Evolutionary conservation across 2,329 filamentous ascomycete genomes (phyloP), one percentile per base, ranked within the genome.

Genomic region (Colletotrichum ledebouriae): DNA sequence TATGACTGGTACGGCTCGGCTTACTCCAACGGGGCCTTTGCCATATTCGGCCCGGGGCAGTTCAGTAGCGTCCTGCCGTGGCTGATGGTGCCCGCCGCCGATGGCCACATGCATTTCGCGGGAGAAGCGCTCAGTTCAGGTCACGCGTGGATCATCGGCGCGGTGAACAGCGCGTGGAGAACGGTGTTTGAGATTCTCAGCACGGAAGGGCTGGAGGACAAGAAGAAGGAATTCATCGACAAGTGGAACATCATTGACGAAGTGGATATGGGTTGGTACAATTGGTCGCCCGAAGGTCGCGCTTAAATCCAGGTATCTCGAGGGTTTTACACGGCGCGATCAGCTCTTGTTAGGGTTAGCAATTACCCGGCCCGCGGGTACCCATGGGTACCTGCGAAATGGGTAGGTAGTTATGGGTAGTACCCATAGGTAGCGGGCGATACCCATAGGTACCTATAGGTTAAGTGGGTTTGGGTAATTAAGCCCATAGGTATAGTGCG

Each of bases 101-200:
- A 71, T n/a, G 73, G 73, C 0, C 71, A 70, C 25, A 59, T 75
- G 69, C 73, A 75, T 39, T 73, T 73, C n/a, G 72, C 69, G 10
- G 73, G 73, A 10, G 73, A 75, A 62, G 73, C 73, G 12, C 60
- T 75, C n/a, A 74, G 73, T 53, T 72, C 72, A 0, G 73, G 72
- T 1, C 73, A 75, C 44, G 71, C 71, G 2, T 75, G 73, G 73
- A 73, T 75, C 42, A 72, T 73, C 20, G 73, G 73, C 3, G 73
- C 73, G 34, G 67, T 73, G n/a, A 74, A 75, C 50, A 72, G 71
- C 22, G 73, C 73, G 1, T 75, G 70, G 62, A 67, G 72, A 50
- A 69, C 67, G 11, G 73, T 75, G 34, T 62, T 57, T 39, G 72
- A 72, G 59, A 69, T 73, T 1, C 56, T 73, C 9, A 56, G 58